Conservation (phyloP, 1,284 basidiomycete genomes). For the Heterobasidion occidentale region DNA sequence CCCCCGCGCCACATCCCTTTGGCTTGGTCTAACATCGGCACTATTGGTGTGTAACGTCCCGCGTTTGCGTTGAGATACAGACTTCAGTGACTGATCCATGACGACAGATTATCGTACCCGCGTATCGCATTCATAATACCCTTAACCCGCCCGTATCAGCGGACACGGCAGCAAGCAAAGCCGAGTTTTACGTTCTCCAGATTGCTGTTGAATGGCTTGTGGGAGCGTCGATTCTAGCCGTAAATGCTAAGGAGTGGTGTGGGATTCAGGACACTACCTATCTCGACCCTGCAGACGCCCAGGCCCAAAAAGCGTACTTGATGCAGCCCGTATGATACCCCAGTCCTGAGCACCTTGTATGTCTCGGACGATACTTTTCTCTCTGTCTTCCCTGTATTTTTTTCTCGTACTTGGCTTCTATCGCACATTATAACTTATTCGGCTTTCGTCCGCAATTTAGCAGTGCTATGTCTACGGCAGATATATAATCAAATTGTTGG, state of each 20-base stretch:
- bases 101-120: not conserved
- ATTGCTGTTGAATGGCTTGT: conserved; percentile 2
- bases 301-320: not conserved
- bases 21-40: not conserved
- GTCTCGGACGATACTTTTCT: too few species aligned
- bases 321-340: not conserved
- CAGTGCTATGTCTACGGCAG: too few species aligned
- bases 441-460: too few species aligned
- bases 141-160: not conserved
- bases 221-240: not conserved
- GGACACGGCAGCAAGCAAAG: not conserved
- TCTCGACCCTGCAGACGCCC: not conserved
- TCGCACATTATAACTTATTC: too few species aligned
- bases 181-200: not conserved
- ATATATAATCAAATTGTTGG: too few species aligned
- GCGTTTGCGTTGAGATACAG: not conserved
- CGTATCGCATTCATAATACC: not conserved
- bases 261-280: not conserved
- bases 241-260: conserved; percentile 1
- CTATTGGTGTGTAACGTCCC: not conserved
- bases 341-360: too few species aligned
- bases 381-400: too few species aligned
- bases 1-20: not conserved
- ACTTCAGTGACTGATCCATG: not conserved
- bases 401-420: too few species aligned